Percentiles rank a stretch among this genome's conserved stretches.
Evolutionary conservation across 2,329 filamentous ascomycete genomes (phyloP).

Genomic region (Paecilomyces fulvus): DNA sequence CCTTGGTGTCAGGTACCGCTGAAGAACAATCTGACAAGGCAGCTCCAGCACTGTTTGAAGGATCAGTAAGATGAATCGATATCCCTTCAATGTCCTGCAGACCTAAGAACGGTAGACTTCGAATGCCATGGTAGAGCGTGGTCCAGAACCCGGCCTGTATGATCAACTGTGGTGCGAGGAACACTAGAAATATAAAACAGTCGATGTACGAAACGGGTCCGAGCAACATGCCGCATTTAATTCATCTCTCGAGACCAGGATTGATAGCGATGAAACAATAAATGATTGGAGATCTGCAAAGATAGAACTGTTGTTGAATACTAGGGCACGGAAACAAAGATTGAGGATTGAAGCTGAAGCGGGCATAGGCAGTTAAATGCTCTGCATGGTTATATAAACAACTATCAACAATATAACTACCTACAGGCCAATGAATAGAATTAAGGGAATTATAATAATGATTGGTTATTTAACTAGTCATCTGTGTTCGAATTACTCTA

Average conservation of each 20-base stretch:
- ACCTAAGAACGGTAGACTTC: constrained; percentile 64
- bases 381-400: no score
- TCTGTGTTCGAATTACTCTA: no score
- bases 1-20: constrained; percentile 45
- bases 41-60: constrained; percentile 46
- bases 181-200: constrained; percentile 62
- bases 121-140: constrained; percentile 50
- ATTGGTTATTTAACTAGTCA: no score
- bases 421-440: no score
- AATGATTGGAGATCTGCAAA: background rate
- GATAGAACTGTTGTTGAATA: no score
- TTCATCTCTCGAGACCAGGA: background rate
- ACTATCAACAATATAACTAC: no score
- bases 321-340: no score
- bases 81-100: background rate
- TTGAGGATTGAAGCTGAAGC: no score
- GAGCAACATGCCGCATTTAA: constrained; percentile 56
- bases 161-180: constrained; percentile 64
- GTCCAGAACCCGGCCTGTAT: constrained; percentile 56
- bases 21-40: constrained; percentile 50
- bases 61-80: background rate
- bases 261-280: background rate
- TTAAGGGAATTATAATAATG: no score
- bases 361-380: no score
- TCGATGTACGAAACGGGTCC: constrained; percentile 67